Evolutionary conservation across 768 basidiomycete genomes (phyloP), one percentile per base, ranked within the genome.

Genomic region (Pleurotus tuoliensis): DNA sequence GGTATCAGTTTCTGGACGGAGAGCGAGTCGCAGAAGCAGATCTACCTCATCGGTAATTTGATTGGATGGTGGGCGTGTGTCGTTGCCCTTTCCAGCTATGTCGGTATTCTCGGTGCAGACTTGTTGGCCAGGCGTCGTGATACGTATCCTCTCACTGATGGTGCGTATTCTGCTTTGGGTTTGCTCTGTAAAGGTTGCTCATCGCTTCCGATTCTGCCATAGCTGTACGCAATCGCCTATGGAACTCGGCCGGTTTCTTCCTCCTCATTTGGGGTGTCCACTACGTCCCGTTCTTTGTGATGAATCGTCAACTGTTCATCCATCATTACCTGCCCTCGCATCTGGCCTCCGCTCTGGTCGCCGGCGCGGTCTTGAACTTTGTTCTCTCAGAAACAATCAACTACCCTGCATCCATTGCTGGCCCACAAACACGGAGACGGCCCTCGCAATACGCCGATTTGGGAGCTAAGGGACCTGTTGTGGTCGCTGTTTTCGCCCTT

Each of bases 1-100:
- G 97, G 97, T 48, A 98, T 99, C 75, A 95, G 93, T 67, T 98
- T 98, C 81, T 99, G 97, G 97, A 99, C 97, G 4, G 80, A 91
- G 63, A 86, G 80, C 56, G 87, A 88, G 5, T 77, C 78, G 9
- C 87, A 92, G 67, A 87, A 90, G 70, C 97, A 99, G 71, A 94
- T 99, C 52, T 99, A 99, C 73, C 79, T 98, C 58, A 91, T 95
- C 63, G 97, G 97, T 22, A 99, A 99, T 70, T 70, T 97, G 48
- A 70, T 93, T 61, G 91, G 92, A 11, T 98, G 95, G 94, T 98
- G 95, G 93, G 81, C 88, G 2, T 94, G 92, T 71, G 86, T 91
- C 39, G 77, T 95, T 30, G 87, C 90, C 0, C 70, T 98, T 49
- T 89, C 88, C 3, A 84, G 98, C 44, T 97, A 90, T 67, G 76